Base-by-base conservation (phyloP, 2,329 filamentous ascomycete species). In the Graphilbum sp. region DNA sequence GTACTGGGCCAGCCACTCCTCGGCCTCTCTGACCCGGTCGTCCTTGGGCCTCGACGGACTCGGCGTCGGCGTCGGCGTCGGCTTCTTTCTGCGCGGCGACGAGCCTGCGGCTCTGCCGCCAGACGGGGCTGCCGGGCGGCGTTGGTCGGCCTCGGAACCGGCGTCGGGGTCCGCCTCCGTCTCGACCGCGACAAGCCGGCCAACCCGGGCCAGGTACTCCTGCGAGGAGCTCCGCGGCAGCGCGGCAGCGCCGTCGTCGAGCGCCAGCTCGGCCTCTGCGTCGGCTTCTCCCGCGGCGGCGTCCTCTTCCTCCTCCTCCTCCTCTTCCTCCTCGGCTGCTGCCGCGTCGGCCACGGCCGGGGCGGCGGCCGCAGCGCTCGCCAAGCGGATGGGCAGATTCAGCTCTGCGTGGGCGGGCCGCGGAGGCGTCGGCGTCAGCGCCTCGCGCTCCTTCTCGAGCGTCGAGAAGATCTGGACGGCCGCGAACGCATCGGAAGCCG, bases 401-500 rank as follows among this genome's bases (percentile, higher is more conserved):
- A 76, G 61, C 50, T 92, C 86, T 4, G 71, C 75, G 47, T 74
- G 67, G 15, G 68, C 64, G 1, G 86, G 85, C 7, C 71, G 63
- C 4, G 81, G 79, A 5, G 87, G 87, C 3, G 60, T 67, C 2
- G 85, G 85, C 12, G 71, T 57, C 43, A 94, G 61, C 7, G 62
- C 60, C 47, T 71, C 63, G 15, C 87, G 67, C 48, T 79, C 72
- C 36, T 69, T 59, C 41, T 95, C 78, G 33, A 94, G 61, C 1
- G 69, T 66, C 42, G 83, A 64, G 50, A 74, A 93, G 2, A 95
- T 61, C 40, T 83, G 78, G 11, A 80, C 57, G 32, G 76, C 72
- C 42, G 81, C 85, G 52, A 94, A 95, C 0, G 84, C 79, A 54
- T 93, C 85, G 1, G 82, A 77, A 12, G 84, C 85, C 10, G 83